These are phyloP conservation scores for Zygosaccharomyces bisporus DNA, from an alignment of 805 yeast genomes.

Conservation along the genomic window DNA sequence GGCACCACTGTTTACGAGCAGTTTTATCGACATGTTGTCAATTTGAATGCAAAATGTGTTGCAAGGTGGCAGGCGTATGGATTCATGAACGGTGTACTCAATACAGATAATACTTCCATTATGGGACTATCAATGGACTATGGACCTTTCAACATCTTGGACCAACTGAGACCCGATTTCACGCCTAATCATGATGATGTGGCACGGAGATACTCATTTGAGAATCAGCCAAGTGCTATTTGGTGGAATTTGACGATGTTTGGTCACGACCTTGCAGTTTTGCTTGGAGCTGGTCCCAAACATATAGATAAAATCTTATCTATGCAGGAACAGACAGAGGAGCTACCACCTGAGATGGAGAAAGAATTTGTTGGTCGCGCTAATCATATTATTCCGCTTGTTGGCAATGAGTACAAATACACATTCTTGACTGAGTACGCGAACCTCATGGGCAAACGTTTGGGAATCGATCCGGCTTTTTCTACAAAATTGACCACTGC, in stretches of 20 bases:
- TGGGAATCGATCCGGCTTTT: slow-evolving; percentile 54
- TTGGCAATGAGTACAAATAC: slow-evolving; percentile 62
- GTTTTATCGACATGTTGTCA: slow-evolving; percentile 65
- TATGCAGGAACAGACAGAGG: slow-evolving; percentile 38
- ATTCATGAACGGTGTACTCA: slow-evolving; percentile 87
- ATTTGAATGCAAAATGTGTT: slow-evolving; percentile 70
- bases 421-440: slow-evolving; percentile 58
- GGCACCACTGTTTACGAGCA: slow-evolving; percentile 57
- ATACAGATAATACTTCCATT: slow-evolving; percentile 92
- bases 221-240: slow-evolving; percentile 78
- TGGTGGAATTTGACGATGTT: slow-evolving; percentile 91
- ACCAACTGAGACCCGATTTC: slow-evolving; percentile 71
- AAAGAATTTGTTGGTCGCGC: slow-evolving; percentile 57
- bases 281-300: slow-evolving; percentile 67
- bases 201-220: slow-evolving; percentile 65
- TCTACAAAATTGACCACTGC: slow-evolving; percentile 12
- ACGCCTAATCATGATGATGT: slow-evolving; percentile 91
- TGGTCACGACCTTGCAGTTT: slow-evolving; percentile 78
- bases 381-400: slow-evolving; percentile 55
- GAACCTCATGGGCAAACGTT: slow-evolving; percentile 53
- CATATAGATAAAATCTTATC: slow-evolving; percentile 41
- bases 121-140: slow-evolving; percentile 85
- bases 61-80: slow-evolving; percentile 92
- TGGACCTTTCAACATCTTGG: slow-evolving; percentile 93
- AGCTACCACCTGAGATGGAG: slow-evolving; percentile 48